Conservation (phyloP, 192 early-diverging fungal species). For the Coemansia sp. region DNA sequence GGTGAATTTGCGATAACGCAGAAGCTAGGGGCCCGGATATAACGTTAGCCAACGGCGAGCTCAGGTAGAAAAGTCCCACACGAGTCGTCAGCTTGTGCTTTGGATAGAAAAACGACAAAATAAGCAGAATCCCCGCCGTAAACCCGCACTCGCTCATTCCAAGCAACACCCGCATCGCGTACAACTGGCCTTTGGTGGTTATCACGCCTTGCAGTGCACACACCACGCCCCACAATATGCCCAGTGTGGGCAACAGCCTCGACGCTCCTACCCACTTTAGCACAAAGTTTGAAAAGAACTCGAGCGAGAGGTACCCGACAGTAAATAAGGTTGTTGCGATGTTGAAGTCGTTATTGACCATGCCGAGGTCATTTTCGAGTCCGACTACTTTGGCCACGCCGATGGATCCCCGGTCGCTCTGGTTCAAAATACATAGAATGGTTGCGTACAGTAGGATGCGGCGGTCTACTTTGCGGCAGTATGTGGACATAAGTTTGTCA, state of each 20-base stretch:
- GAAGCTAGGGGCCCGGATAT: slow-evolving; percentile 48
- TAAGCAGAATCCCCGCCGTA: slow-evolving; percentile 34
- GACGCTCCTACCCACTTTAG: slow-evolving; percentile 46
- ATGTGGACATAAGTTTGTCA: slow-evolving; percentile 13
- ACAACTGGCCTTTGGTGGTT: slow-evolving; percentile 34
- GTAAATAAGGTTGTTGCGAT: slow-evolving; percentile 46
- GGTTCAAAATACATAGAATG: slow-evolving; percentile 37
- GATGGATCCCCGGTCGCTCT: slow-evolving; percentile 48
- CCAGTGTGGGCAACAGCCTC: slow-evolving; percentile 37
- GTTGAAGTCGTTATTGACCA: slow-evolving; percentile 50
- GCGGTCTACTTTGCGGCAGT: slow-evolving; percentile 43
- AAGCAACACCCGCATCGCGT: slow-evolving; percentile 37
- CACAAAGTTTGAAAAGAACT: slow-evolving; percentile 51
- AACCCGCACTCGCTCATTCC: slow-evolving; percentile 53
- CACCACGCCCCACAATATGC: slow-evolving; percentile 44
- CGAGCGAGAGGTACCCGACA: slow-evolving; percentile 42
- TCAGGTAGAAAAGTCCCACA: slow-evolving; percentile 39
- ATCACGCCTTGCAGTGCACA: slow-evolving; percentile 47
- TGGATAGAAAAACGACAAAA: slow-evolving; percentile 51
- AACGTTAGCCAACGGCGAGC: slow-evolving; percentile 41
- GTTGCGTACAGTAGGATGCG: slow-evolving; percentile 44
- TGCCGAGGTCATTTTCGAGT: slow-evolving; percentile 43
- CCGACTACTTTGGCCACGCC: slow-evolving; percentile 53
- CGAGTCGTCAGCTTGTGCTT: slow-evolving; percentile 25
- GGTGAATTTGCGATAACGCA: slow-evolving; percentile 44